phyloP scores from a whole-genome alignment of 2,329 filamentous ascomycete species.

The Achaetomium macrosporum region DNA sequence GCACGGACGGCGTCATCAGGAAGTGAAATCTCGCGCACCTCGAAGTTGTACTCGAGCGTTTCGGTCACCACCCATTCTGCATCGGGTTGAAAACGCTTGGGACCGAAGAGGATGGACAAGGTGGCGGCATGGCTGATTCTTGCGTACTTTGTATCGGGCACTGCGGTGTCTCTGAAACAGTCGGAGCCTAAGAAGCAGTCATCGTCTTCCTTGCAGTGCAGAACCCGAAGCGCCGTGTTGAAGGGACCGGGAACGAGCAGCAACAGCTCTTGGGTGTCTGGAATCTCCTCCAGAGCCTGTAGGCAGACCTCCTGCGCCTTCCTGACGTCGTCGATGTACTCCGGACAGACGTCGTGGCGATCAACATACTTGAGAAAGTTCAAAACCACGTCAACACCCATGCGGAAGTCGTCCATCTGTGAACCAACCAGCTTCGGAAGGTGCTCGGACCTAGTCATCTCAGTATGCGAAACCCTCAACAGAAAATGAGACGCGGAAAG shows the following conservation, averaged over 20 bases:
- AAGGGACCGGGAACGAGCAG: slow-evolving; percentile 66
- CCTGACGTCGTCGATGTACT: slow-evolving; percentile 63
- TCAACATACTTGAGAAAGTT: slow-evolving; percentile 89
- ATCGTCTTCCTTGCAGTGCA: slow-evolving; percentile 48
- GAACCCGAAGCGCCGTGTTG: slow-evolving; percentile 65
- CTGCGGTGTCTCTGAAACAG: slow-evolving; percentile 22
- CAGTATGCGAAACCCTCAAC: neutral
- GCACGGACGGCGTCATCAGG: slow-evolving; percentile 38
- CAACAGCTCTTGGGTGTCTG: slow-evolving; percentile 48
- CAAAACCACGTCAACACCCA: slow-evolving; percentile 61
- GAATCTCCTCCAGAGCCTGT: slow-evolving; percentile 60
- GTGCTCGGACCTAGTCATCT: slow-evolving; percentile 43
- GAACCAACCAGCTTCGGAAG: slow-evolving; percentile 53
- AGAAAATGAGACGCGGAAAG: neutral
- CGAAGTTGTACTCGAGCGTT: slow-evolving; percentile 48
- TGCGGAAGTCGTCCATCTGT: slow-evolving; percentile 48
- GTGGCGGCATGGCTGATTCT: slow-evolving; percentile 40
- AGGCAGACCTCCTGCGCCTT: slow-evolving; percentile 62
- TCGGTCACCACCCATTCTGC: slow-evolving; percentile 36
- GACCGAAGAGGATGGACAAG: slow-evolving; percentile 35
- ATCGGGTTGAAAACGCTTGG: slow-evolving; percentile 21
- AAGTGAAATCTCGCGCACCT: slow-evolving; percentile 49
- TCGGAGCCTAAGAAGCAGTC: slow-evolving; percentile 22
- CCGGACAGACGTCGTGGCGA: slow-evolving; percentile 78
- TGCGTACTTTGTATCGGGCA: slow-evolving; percentile 38